Conservation (phyloP, 2,329 filamentous ascomycete species). For the Pseudocercospora fijiensis region DNA sequence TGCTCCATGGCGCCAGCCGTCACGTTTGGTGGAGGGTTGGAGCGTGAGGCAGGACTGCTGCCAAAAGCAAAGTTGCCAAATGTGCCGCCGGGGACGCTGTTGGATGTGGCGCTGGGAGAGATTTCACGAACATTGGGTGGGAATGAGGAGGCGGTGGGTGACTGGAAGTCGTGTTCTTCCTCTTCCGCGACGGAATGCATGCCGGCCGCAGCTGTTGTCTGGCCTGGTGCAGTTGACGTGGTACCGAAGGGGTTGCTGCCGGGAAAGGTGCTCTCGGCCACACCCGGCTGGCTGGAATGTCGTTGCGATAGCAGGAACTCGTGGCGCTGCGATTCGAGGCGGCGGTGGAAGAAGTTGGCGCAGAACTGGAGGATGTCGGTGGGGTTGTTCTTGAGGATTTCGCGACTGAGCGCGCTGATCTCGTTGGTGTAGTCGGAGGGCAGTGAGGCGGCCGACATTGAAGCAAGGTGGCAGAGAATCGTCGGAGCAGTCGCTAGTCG, state of each 20-base stretch:
- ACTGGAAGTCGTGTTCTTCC: slow-evolving; percentile 75
- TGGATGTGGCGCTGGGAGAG: slow-evolving; percentile 36
- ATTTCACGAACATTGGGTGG: slow-evolving; percentile 53
- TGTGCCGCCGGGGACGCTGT: slow-evolving; percentile 24
- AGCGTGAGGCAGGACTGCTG: slow-evolving; percentile 19
- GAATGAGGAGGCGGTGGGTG: slow-evolving; percentile 61
- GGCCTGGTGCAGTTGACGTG: slow-evolving; percentile 43
- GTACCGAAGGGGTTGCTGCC: slow-evolving; percentile 74
- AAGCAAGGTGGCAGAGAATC: slow-evolving; percentile 6
- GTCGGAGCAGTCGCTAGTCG: neutral
- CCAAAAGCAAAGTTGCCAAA: slow-evolving; percentile 41
- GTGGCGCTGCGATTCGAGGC: slow-evolving; percentile 64
- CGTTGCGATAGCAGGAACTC: slow-evolving; percentile 54
- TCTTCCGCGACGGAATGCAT: slow-evolving; percentile 73
- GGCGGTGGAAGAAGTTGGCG: slow-evolving; percentile 65
- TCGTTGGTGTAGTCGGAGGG: slow-evolving; percentile 60
- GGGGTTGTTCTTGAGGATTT: slow-evolving; percentile 59
- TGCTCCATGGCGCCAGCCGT: slow-evolving; percentile 49
- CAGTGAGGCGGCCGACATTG: slow-evolving; percentile 37
- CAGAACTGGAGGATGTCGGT: slow-evolving; percentile 68
- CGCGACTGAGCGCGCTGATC: slow-evolving; percentile 62
- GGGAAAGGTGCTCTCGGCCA: slow-evolving; percentile 75
- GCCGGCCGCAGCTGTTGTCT: slow-evolving; percentile 35
- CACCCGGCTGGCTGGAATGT: slow-evolving; percentile 50
- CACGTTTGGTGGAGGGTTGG: slow-evolving; percentile 45